Evolutionary conservation across 371 early-diverging fungal genomes (phyloP).

Genomic region (Syncephalastrum sp.): DNA sequence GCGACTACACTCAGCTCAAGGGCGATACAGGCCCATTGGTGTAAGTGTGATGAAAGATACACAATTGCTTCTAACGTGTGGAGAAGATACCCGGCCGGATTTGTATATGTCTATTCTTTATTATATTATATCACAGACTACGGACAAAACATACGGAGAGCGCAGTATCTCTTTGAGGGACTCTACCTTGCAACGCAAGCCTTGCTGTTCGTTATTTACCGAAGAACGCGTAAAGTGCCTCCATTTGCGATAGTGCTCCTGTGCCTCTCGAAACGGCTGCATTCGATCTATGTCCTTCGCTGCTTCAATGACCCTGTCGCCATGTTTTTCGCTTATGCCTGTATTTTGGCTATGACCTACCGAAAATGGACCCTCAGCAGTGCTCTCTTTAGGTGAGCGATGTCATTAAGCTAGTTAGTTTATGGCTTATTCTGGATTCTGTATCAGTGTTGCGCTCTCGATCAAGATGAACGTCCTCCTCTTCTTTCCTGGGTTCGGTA

Average conservation of each 20-base stretch:
- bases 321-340: slow-evolving; percentile 73
- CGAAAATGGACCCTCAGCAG: slow-evolving; percentile 52
- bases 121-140: slow-evolving; percentile 66
- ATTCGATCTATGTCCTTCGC: slow-evolving; percentile 88
- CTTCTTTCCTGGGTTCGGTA: slow-evolving; percentile 84
- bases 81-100: slow-evolving; percentile 89
- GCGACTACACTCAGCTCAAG: slow-evolving; percentile 71
- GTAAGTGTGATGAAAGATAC: slow-evolving; percentile 30
- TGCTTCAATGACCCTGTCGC: slow-evolving; percentile 93
- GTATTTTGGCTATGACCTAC: slow-evolving; percentile 60
- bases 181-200: slow-evolving; percentile 69
- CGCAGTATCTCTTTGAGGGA: slow-evolving; percentile 80
- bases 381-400: slow-evolving; percentile 60
- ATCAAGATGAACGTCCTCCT: slow-evolving; percentile 94
- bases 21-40: slow-evolving; percentile 96
- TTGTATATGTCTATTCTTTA: slow-evolving; percentile 81
- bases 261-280: slow-evolving; percentile 74
- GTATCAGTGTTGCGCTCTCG: slow-evolving; percentile 73
- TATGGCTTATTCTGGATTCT: background rate
- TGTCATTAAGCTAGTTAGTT: no score
- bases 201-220: slow-evolving; percentile 68
- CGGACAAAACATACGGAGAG: slow-evolving; percentile 69
- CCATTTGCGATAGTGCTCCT: slow-evolving; percentile 63
- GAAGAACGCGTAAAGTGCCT: slow-evolving; percentile 53
- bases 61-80: background rate